Percentiles rank a stretch among this genome's conserved stretches.
Conservation (phyloP, 306 rosid genomes). For the Sophora flavescens region DNA sequence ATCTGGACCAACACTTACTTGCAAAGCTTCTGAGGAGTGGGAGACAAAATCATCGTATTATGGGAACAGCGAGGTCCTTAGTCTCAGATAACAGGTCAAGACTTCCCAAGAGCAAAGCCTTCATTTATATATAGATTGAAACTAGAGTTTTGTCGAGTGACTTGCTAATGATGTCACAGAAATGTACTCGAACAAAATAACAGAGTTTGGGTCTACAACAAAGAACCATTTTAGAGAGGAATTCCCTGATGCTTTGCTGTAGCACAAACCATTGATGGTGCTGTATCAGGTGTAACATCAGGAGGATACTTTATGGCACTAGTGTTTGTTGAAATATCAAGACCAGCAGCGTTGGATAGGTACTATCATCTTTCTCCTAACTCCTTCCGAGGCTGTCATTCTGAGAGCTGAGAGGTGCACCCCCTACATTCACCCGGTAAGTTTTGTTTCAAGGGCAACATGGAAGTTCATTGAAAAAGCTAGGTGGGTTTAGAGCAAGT, state of each 20-base stretch:
- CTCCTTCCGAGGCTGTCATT: slow-evolving; percentile 68
- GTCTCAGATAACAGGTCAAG: slow-evolving; percentile 63
- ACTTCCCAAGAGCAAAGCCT: slow-evolving; percentile 45
- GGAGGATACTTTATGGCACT: slow-evolving; percentile 45
- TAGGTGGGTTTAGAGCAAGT: slow-evolving; percentile 54
- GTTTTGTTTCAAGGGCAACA: slow-evolving; percentile 62
- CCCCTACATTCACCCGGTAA: slow-evolving; percentile 66
- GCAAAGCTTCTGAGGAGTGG: slow-evolving; percentile 53
- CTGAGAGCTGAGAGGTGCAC: slow-evolving; percentile 54
- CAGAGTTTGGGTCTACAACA: slow-evolving; percentile 54
- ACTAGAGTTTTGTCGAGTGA: slow-evolving; percentile 56
- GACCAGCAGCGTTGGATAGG: slow-evolving; percentile 57
- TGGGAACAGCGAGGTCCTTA: slow-evolving; percentile 57
- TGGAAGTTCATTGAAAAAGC: slow-evolving; percentile 52
- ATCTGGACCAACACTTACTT: slow-evolving; percentile 77
- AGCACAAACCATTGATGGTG: slow-evolving; percentile 68
- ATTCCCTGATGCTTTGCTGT: slow-evolving; percentile 52
- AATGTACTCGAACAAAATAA: slow-evolving; percentile 67
- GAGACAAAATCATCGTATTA: slow-evolving; percentile 61
- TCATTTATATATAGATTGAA: slow-evolving; percentile 67
- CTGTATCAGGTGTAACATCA: slow-evolving; percentile 51
- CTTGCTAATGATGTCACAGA: slow-evolving; percentile 72
- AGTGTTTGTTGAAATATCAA: slow-evolving; percentile 52
- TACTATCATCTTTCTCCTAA: slow-evolving; percentile 62
- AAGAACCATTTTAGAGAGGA: slow-evolving; percentile 66